These are phyloP conservation scores for Eruca vesicaria DNA, from an alignment of 441 rosid species.

Conservation along the genomic window DNA sequence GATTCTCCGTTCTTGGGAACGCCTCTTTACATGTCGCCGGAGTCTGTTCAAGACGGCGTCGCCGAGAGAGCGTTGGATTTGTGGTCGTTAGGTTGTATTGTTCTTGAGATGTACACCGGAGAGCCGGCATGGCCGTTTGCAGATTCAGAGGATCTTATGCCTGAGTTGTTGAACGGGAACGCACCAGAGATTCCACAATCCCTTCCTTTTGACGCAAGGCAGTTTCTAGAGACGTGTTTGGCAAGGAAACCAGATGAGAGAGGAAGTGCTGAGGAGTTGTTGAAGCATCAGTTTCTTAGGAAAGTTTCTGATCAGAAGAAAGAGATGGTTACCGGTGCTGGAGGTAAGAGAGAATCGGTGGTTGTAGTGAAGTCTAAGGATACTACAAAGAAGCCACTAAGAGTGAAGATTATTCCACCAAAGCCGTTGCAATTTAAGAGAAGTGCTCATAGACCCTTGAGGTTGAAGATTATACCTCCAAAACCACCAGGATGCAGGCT, in stretches of 20 bases:
- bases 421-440: neutral
- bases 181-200: too few species aligned
- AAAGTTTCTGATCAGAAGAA: neutral
- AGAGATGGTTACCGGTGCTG: neutral
- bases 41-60: too few species aligned
- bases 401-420: neutral
- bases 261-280: too few species aligned
- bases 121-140: neutral
- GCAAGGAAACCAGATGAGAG: too few species aligned
- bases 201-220: too few species aligned
- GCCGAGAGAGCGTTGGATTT: slow-evolving; percentile 23
- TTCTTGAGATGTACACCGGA: neutral
- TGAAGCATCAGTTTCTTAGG: neutral
- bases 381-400: neutral
- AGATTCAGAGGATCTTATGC: neutral
- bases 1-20: too few species aligned
- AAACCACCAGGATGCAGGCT: neutral
- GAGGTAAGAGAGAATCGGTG: neutral
- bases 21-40: too few species aligned
- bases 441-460: neutral
- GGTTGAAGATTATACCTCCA: too few species aligned
- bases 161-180: neutral
- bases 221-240: too few species aligned
- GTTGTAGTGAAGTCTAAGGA: neutral
- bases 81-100: slow-evolving; percentile 24